These are phyloP conservation scores for Crotalaria pallida DNA, from an alignment of 306 rosid species.

Conservation along the genomic window DNA sequence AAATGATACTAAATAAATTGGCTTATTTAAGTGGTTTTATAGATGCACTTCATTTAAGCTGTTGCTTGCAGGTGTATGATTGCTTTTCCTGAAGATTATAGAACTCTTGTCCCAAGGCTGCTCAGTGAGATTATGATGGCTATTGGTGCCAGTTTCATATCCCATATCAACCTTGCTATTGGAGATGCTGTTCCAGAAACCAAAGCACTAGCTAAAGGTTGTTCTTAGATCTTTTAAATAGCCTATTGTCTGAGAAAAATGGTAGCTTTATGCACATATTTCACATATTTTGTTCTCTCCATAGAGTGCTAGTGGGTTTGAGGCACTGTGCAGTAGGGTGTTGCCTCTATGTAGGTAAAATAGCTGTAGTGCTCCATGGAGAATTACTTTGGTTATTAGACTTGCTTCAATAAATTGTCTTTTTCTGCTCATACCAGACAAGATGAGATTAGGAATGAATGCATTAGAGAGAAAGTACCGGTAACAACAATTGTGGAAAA, in stretches of 20 bases:
- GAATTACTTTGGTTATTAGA: slow-evolving; percentile 8
- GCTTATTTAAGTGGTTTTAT: not conserved
- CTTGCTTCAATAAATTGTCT: slow-evolving; percentile 5
- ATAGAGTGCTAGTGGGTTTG: not conserved
- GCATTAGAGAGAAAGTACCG: too few species aligned
- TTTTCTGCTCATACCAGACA: not conserved
- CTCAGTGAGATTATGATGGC: slow-evolving; percentile 78
- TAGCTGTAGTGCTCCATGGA: not conserved
- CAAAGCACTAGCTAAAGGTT: slow-evolving; percentile 89
- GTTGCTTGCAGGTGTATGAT: slow-evolving; percentile 68
- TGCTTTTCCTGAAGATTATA: slow-evolving; percentile 92
- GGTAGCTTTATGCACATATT: not conserved
- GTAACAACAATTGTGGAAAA: too few species aligned
- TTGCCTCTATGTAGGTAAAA: slow-evolving; percentile 6
- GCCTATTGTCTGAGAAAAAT: slow-evolving; percentile 2
- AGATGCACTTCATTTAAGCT: slow-evolving; percentile 9
- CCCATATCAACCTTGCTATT: slow-evolving; percentile 74
- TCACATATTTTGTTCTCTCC: not conserved
- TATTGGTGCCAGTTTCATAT: slow-evolving; percentile 77
- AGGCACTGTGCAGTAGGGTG: not conserved
- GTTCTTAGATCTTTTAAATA: slow-evolving; percentile 15
- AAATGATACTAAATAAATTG: not conserved
- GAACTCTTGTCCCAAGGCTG: slow-evolving; percentile 76
- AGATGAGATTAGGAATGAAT: too few species aligned
- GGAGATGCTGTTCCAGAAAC: slow-evolving; percentile 94